Evolutionary conservation across 1,139 yeast genomes (phyloP), one percentile per base, ranked within the genome.

Genomic region (Maudiozyma humilis): DNA sequence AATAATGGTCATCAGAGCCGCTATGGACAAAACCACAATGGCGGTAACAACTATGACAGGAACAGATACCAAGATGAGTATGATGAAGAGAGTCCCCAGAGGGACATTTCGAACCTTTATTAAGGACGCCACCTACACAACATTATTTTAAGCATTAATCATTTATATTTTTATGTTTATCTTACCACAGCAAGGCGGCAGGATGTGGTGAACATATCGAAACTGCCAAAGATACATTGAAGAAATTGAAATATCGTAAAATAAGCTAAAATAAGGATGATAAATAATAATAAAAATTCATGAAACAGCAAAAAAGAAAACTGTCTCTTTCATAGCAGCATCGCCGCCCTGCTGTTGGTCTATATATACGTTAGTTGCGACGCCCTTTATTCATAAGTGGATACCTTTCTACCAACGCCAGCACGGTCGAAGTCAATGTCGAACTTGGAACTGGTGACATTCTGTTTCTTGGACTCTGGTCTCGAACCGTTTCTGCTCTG

Each of bases 391-490:
- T 57, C 60, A 36, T 52, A 55, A 13, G 56, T 50, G 4, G 56
- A 46, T n/a, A 66, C 61, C 43, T 64, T 66, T 46, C 63, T 63
- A 4, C 70, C 70, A 17, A 65, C 67, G 30, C 54, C 52, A 2
- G 67, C 63, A 44, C 70, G 61, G 44, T 66, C 69, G 42, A 66
- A 66, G 47, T 65, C 60, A 17, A 65, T 64, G 39, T 64, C 67
- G 36, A 65, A 65, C 19, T 53, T 56, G 1, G 61, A 52, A 38
- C 51, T 51, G 30, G 58, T 55, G 14, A 60, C 62, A 38, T 58
- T 60, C 17, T 45, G 53, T 41, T 46, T 54, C 40, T 46, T 51
- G 1, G 54, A 40, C 16, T 44, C 50, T 8, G 54, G 48, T 30
- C 49, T 43, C 8, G 50, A 40, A 7, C 23, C 15, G 20, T 14